These are phyloP conservation scores for Rhodotorula sp. DNA, from an alignment of 1,284 basidiomycete genomes.

Conservation along the genomic window DNA sequence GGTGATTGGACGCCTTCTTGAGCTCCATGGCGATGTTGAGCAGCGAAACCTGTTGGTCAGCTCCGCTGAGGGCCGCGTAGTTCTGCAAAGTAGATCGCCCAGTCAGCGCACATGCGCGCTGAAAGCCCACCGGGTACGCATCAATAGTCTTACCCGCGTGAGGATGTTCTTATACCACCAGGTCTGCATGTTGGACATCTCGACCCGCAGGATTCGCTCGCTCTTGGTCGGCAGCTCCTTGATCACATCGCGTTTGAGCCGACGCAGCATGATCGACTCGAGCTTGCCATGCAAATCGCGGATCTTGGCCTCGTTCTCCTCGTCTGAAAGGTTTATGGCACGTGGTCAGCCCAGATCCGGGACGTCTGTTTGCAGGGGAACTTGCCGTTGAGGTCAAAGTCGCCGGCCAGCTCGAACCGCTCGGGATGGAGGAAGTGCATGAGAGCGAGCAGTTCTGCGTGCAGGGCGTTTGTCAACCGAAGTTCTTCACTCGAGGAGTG, in stretches of 20 bases:
- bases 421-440: conserved; percentile 99
- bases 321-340: conserved; percentile 55
- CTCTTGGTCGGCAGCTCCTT: conserved; percentile 96
- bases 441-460: conserved; percentile 81
- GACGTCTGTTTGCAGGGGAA: conserved; percentile 30
- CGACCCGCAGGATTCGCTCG: conserved; percentile 93
- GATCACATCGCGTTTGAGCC: conserved; percentile 95
- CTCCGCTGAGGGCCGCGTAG: conserved; percentile 82
- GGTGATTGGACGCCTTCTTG: conserved; percentile 97
- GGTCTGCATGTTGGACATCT: conserved; percentile 96
- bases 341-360: not conserved
- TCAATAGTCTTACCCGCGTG: conserved; percentile 64
- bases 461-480: conserved; percentile 1
- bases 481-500: not conserved
- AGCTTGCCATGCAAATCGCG: conserved; percentile 91
- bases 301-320: conserved; percentile 90
- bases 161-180: conserved; percentile 99
- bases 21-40: conserved; percentile 95
- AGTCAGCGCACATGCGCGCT: not conserved
- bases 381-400: conserved; percentile 75
- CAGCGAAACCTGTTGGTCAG: conserved; percentile 80
- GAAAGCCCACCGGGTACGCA: not conserved
- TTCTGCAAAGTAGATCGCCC: conserved; percentile 58
- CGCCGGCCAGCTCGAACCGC: conserved; percentile 80
- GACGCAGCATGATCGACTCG: conserved; percentile 89